These are phyloP conservation scores for Termitomyces sp. DNA, from an alignment of 768 basidiomycete genomes.

Conservation along the genomic window DNA sequence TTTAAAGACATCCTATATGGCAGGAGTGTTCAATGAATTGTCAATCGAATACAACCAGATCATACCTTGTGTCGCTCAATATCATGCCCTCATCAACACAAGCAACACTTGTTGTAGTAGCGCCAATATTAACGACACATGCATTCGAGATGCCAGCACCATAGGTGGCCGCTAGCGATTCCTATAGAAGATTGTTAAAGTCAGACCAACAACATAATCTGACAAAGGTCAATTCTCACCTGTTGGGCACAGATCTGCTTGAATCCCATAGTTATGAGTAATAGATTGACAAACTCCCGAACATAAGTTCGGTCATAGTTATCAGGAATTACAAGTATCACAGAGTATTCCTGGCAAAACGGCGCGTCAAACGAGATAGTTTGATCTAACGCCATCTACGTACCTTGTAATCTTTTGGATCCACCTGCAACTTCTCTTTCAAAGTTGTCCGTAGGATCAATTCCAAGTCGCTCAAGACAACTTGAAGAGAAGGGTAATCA, in stretches of 20 bases:
- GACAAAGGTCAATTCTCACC: constrained; percentile 34
- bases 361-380: background rate
- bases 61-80: constrained; percentile 80
- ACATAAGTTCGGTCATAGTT: constrained; percentile 85
- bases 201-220: background rate
- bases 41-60: background rate
- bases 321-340: constrained; percentile 88
- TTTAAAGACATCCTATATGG: constrained; percentile 65
- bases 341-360: constrained; percentile 69
- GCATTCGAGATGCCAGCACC: constrained; percentile 94
- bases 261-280: constrained; percentile 83
- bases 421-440: constrained; percentile 55
- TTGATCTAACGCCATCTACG: constrained; percentile 6
- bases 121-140: constrained; percentile 95
- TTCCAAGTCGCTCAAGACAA: constrained; percentile 76
- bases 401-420: constrained; percentile 57
- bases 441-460: constrained; percentile 60
- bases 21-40: background rate
- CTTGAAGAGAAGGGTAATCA: constrained; percentile 70
- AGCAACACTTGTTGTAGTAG: constrained; percentile 76
- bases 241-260: constrained; percentile 92
- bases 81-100: constrained; percentile 95
- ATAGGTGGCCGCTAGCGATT: constrained; percentile 90
- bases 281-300: constrained; percentile 66
- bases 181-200: constrained; percentile 40